A percentile compares a stretch with the other conserved stretches of the same genome.
These are phyloP conservation scores for Boletus semigastroideus DNA, from an alignment of 1,284 basidiomycete genomes.

Conservation along the genomic window DNA sequence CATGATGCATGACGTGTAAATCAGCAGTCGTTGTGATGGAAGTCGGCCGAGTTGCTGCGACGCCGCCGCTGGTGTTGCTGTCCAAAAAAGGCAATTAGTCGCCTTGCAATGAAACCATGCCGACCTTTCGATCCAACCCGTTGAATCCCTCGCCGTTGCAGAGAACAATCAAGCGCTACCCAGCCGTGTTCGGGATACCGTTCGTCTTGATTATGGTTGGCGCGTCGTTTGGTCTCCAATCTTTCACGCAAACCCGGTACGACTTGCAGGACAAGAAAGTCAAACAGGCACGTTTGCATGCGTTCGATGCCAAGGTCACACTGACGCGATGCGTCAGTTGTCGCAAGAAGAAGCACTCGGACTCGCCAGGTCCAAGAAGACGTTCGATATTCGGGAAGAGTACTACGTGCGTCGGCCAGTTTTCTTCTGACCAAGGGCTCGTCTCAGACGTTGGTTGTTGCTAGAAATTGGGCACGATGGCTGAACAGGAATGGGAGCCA, in stretches of 20 bases:
- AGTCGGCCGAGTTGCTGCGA: too few relatives aligned
- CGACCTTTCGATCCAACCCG: constrained; percentile 58
- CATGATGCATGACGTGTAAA: too few relatives aligned
- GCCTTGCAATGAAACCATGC: constrained; percentile 40
- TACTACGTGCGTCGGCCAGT: constrained; percentile 74
- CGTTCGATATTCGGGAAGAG: constrained; percentile 92
- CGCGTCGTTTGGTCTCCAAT: constrained; percentile 82
- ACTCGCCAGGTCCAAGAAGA: constrained; percentile 77
- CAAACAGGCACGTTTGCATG: constrained; percentile 51
- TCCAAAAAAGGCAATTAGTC: constrained; percentile 3
- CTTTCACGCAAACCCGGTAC: constrained; percentile 89
- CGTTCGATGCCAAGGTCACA: neutral
- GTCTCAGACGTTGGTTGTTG: constrained; percentile 3
- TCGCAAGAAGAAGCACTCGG: constrained; percentile 83
- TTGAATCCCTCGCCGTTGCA: constrained; percentile 48
- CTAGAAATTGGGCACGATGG: constrained; percentile 65
- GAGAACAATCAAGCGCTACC: constrained; percentile 52
- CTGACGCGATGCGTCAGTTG: constrained; percentile 46
- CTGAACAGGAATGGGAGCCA: constrained; percentile 83
- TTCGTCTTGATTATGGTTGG: constrained; percentile 86
- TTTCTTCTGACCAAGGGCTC: neutral
- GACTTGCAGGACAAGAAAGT: constrained; percentile 85
- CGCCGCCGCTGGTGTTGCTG: too few relatives aligned
- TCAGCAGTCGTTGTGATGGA: too few relatives aligned
- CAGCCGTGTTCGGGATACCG: constrained; percentile 80